Evolutionary conservation across 306 rosid genomes (phyloP).

Genomic region (Betula pendula): DNA sequence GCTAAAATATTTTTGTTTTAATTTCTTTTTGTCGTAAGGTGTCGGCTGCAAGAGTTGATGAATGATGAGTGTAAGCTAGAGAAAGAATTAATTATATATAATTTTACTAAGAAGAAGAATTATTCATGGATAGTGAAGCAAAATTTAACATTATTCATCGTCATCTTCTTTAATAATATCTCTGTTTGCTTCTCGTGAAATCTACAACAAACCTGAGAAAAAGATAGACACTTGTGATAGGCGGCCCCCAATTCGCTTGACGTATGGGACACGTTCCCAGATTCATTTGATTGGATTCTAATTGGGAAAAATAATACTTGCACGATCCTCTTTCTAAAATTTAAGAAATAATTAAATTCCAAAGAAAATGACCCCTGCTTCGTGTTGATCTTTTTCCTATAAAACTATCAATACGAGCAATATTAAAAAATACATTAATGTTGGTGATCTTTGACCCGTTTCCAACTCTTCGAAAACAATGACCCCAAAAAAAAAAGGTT

Average conservation of each 20-base stretch:
- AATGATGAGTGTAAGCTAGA: too few species aligned
- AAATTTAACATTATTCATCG: too few species aligned
- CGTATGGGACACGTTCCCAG: constrained; percentile 34
- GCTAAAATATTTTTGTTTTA: too few species aligned
- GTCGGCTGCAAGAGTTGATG: too few species aligned
- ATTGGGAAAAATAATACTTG: not conserved
- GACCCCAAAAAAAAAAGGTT: not conserved
- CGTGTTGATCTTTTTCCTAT: constrained; percentile 7
- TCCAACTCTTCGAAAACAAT: not conserved
- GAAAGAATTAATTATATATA: too few species aligned
- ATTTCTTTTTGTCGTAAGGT: too few species aligned
- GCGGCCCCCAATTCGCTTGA: constrained; percentile 9
- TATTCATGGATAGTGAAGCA: too few species aligned
- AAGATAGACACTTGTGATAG: not conserved
- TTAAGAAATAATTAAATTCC: not conserved
- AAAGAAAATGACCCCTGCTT: constrained; percentile 15
- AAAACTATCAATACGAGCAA: not conserved
- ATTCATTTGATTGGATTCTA: constrained; percentile 33
- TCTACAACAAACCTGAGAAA: constrained; percentile 5
- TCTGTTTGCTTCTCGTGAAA: constrained; percentile 3
- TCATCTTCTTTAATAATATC: too few species aligned
- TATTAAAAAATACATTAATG: not conserved
- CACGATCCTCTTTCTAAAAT: not conserved
- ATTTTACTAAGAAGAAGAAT: too few species aligned
- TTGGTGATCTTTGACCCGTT: constrained; percentile 2